phyloP scores from a whole-genome alignment of 306 rosid species.

The Ormosia semicastrata region DNA sequence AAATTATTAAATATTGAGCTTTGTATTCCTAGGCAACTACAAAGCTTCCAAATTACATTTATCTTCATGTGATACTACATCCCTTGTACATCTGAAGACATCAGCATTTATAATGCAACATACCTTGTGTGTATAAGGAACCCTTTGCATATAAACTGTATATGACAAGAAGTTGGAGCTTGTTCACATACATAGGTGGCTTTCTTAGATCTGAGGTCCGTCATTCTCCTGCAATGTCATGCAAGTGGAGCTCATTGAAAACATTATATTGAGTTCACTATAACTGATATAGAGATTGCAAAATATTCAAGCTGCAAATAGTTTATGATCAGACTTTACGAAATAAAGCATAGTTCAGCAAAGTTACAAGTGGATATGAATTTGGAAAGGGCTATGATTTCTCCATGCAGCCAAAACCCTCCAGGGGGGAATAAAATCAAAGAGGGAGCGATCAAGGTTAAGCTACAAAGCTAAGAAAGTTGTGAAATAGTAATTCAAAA shows the following conservation, averaged over 20 bases:
- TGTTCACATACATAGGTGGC: constrained; percentile 67
- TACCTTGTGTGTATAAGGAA: constrained; percentile 70
- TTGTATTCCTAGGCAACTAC: neutral
- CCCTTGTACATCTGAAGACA: neutral
- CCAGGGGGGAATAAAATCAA: neutral
- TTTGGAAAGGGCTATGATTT: neutral
- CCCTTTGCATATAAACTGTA: constrained; percentile 85
- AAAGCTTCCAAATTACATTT: neutral
- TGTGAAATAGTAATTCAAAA: neutral
- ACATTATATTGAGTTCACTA: neutral
- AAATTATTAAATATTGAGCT: neutral
- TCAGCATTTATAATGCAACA: constrained; percentile 8
- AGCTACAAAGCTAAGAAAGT: neutral
- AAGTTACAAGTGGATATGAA: neutral
- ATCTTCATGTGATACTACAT: neutral
- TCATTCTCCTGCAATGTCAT: constrained; percentile 68
- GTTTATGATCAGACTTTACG: neutral
- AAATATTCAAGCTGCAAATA: neutral
- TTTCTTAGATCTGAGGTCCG: constrained; percentile 69
- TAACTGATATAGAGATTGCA: neutral
- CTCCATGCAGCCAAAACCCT: neutral
- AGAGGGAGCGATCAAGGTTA: neutral
- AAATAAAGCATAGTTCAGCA: neutral
- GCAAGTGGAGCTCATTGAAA: constrained; percentile 1
- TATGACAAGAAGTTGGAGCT: constrained; percentile 67